These are phyloP conservation scores for Podospora pseudoanserina DNA, from an alignment of 495 filamentous ascomycete species.

Conservation along the genomic window DNA sequence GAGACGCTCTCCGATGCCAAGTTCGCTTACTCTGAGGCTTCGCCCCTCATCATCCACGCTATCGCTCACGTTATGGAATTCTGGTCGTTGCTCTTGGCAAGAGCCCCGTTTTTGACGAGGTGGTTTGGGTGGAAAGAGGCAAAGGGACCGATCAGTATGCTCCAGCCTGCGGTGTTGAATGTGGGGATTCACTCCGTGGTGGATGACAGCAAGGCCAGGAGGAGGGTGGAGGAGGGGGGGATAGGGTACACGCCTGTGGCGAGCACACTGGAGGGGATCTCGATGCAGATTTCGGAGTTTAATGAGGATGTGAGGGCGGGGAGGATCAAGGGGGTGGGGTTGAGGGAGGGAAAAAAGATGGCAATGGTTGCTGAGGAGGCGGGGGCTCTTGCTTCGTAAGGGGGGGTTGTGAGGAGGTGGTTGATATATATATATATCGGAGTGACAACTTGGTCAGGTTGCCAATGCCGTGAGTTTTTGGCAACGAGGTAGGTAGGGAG, in stretches of 20 bases:
- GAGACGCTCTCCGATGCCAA: slow-evolving; percentile 24
- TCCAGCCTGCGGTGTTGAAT: slow-evolving; percentile 51
- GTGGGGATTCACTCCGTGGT: slow-evolving; percentile 43
- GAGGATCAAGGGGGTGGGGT: slow-evolving; percentile 1
- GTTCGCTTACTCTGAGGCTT: slow-evolving; percentile 31
- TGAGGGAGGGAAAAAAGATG: neutral
- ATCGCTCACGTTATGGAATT: slow-evolving; percentile 48
- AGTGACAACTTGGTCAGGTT: neutral
- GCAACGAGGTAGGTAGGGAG: neutral
- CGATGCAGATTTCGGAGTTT: slow-evolving; percentile 50
- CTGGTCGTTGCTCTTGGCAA: slow-evolving; percentile 29
- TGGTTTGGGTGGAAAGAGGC: slow-evolving; percentile 37
- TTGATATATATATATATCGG: neutral
- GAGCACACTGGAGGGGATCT: slow-evolving; percentile 50
- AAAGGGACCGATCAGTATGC: slow-evolving; percentile 34
- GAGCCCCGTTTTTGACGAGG: slow-evolving; percentile 34
- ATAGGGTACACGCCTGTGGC: slow-evolving; percentile 47
- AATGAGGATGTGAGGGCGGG: slow-evolving; percentile 31
- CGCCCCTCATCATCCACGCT: slow-evolving; percentile 45
- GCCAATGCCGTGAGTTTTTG: neutral
- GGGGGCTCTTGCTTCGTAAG: slow-evolving; percentile 1
- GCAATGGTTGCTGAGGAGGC: slow-evolving; percentile 11
- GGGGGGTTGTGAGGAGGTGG: neutral
- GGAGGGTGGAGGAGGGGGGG: slow-evolving; percentile 47
- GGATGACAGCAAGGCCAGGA: slow-evolving; percentile 47